phyloP scores from a whole-genome alignment of 805 yeast species.

The Candida boleticola region DNA sequence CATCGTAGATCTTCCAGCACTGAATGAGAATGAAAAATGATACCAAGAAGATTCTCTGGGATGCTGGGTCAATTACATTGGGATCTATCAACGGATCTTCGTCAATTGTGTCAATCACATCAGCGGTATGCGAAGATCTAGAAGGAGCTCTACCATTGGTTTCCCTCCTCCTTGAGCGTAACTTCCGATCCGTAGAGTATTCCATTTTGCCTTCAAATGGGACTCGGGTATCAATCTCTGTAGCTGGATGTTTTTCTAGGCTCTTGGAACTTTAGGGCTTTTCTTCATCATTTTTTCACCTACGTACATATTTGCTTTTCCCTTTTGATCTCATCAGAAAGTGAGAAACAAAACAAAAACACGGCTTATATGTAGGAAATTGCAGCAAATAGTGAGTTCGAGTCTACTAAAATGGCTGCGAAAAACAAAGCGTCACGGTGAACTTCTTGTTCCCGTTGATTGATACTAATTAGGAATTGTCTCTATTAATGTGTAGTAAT shows the following conservation, averaged over 20 bases:
- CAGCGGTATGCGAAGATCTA: not conserved
- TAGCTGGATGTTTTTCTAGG: not conserved
- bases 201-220: not conserved
- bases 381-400: not conserved
- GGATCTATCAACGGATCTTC: conserved; percentile 53
- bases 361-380: not conserved
- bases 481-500: not conserved
- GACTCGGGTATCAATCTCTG: not conserved
- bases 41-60: conserved; percentile 70
- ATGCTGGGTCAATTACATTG: conserved; percentile 63
- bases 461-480: too few relatives aligned
- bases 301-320: too few relatives aligned
- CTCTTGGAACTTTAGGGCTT: too few relatives aligned
- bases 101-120: not conserved
- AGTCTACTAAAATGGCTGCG: too few relatives aligned
- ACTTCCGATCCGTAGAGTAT: not conserved
- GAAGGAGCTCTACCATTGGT: not conserved
- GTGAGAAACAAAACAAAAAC: not conserved
- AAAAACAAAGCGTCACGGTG: too few relatives aligned
- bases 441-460: too few relatives aligned
- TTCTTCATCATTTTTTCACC: too few relatives aligned
- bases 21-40: conserved; percentile 73
- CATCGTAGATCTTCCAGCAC: conserved; percentile 79
- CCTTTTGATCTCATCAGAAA: conserved; percentile 2
- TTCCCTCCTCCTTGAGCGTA: conserved; percentile 3